Base-by-base conservation (phyloP, 2,329 filamentous ascomycete genomes). In the Aspergillus terreus region DNA sequence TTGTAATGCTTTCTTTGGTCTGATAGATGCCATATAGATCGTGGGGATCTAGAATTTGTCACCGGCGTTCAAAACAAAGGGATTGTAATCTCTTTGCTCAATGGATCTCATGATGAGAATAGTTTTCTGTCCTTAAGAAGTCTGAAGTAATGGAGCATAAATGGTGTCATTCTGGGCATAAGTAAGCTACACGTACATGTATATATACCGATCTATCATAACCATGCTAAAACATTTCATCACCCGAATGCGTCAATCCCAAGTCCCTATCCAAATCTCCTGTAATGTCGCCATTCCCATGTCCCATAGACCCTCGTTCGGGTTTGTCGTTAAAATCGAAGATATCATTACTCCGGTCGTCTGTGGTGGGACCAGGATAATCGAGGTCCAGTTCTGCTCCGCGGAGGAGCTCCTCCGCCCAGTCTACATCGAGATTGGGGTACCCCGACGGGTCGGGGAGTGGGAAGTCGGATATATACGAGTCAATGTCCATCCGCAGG, bases 221-320 rank as follows among this genome's bases (percentile, higher is more conserved):
- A 42, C 9, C 4, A 15, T 38, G 9, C 19, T 23, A 68, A 49
- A 64, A 67, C 40, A 63, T 58, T 3, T 68, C 66, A 56, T 68
- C 63, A 3, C 55, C 64, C 51, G 60, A 64, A 33, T 62, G 53
- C 2, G 45, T 46, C 35, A 71, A 63, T 1, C 69, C 69, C 27
- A 71, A 52, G 58, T 71, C 69, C n/a, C 55, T 56, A 59, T 71
- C 69, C 44, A 71, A 49, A 59, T 71, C 69, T 3, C 69, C 69
- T 0, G 69, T 71, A 3, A 71, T 71, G 44, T 59, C 57, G 4
- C 49, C 46, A 36, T 53, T 57, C 6, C 23, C 43, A 44, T 58
- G 49, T 12, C 51, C 47, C 17, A 50, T 47, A 23, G 58, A 56
- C 7, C 46, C 45, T 10, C 56, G 47, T 23, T 51, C 58, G 23